Percentiles rank a stretch among this genome's conserved stretches.
Evolutionary conservation across 2,329 filamentous ascomycete species (phyloP).

Genomic region (Cercospora sp.): DNA sequence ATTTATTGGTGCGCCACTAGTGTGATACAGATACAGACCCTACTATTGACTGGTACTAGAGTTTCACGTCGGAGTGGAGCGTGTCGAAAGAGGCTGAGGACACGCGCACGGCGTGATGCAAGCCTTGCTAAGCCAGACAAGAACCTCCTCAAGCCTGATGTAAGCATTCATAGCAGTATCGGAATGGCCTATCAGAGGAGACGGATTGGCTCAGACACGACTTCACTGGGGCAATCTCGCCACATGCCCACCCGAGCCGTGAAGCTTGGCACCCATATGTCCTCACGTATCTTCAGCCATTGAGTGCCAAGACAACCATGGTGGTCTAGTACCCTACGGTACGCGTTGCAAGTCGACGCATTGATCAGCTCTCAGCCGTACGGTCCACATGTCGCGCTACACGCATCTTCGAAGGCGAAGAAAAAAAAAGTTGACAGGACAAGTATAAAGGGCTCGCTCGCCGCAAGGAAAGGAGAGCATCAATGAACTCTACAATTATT

Average conservation of each 20-base stretch:
- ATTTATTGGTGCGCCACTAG: no score
- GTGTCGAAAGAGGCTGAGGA: neutral
- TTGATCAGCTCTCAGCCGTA: no score
- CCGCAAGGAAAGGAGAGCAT: neutral
- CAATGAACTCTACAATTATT: constrained; percentile 4
- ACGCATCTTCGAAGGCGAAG: no score
- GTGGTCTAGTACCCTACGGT: neutral
- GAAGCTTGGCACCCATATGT: neutral
- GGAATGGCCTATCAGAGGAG: neutral
- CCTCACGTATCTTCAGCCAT: no score
- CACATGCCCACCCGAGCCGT: neutral
- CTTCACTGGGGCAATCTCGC: neutral
- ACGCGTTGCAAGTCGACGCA: neutral
- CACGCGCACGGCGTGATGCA: neutral
- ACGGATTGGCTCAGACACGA: neutral
- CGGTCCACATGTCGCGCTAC: no score
- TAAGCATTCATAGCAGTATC: neutral
- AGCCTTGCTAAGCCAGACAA: neutral
- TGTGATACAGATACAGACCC: no score
- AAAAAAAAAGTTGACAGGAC: no score
- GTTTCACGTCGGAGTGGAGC: neutral
- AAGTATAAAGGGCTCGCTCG: neutral
- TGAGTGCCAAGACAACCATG: neutral
- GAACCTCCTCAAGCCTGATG: neutral
- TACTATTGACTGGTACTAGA: neutral